These are phyloP conservation scores for Medicago ruthenica DNA, from an alignment of 306 rosid genomes.

Conservation along the genomic window DNA sequence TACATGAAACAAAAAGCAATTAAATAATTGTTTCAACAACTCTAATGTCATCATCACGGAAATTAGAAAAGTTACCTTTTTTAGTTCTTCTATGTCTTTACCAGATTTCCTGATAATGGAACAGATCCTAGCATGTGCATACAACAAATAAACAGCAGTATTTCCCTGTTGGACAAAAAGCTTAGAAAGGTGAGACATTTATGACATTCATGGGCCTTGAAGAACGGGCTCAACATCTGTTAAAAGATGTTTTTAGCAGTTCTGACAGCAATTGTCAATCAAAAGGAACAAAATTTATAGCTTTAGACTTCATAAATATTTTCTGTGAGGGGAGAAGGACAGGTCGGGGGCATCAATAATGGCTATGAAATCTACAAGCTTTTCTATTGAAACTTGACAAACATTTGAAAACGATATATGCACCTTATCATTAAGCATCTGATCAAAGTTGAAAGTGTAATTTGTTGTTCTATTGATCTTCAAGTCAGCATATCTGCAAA, in stretches of 20 bases:
- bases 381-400: not conserved
- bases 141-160: conserved; percentile 79
- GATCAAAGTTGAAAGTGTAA: conserved; percentile 24
- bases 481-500: conserved; percentile 91
- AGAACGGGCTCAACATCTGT: not conserved
- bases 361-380: not conserved
- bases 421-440: conserved; percentile 32
- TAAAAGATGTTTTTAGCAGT: not conserved
- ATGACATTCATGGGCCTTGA: not conserved
- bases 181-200: conserved; percentile 10
- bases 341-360: conserved; percentile 1
- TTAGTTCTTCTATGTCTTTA: conserved; percentile 78
- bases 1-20: not conserved
- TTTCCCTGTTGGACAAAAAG: conserved; percentile 71
- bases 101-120: conserved; percentile 92
- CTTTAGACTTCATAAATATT: not conserved
- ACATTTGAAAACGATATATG: not conserved
- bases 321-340: not conserved
- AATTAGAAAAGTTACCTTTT: conserved; percentile 57
- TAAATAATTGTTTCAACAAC: not conserved
- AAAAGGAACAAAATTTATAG: conserved; percentile 9
- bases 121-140: conserved; percentile 83
- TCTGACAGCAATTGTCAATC: not conserved
- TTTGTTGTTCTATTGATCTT: conserved; percentile 73
- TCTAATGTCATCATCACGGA: not conserved